Evolutionary conservation across 2,329 filamentous ascomycete species (phyloP).

Genomic region (Paraphoma chrysanthemicola): DNA sequence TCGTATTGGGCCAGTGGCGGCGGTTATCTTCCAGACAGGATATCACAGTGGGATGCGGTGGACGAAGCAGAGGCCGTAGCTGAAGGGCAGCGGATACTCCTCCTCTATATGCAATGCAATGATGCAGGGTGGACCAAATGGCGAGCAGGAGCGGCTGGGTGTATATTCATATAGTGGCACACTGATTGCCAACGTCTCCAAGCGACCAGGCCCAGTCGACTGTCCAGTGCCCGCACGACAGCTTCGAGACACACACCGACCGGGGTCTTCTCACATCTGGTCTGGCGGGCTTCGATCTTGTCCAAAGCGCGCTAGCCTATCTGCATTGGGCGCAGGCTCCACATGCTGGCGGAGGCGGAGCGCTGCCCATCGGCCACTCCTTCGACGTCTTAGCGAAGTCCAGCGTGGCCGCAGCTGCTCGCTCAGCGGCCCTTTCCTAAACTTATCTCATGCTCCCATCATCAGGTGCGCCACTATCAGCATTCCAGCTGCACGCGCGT

Average conservation of each 20-base stretch:
- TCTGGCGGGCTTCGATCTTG: constrained; percentile 10
- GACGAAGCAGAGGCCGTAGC: background rate
- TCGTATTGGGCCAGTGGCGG: background rate
- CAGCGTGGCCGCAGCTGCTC: constrained; percentile 12
- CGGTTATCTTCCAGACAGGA: constrained; percentile 11
- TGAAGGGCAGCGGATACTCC: background rate
- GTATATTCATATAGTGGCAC: constrained; percentile 15
- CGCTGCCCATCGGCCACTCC: constrained; percentile 11
- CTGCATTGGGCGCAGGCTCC: constrained; percentile 8
- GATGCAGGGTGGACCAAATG: background rate
- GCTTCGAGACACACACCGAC: constrained; percentile 15
- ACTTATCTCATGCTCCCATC: background rate
- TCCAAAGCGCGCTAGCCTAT: constrained; percentile 5
- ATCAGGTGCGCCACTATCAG: constrained; percentile 6
- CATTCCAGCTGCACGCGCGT: constrained; percentile 3
- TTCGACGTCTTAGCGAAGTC: constrained; percentile 5
- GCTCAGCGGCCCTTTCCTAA: constrained; percentile 19
- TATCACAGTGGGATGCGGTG: background rate
- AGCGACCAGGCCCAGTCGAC: constrained; percentile 3
- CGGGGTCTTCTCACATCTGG: constrained; percentile 11
- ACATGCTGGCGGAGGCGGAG: constrained; percentile 2
- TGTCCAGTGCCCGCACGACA: constrained; percentile 6
- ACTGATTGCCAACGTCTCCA: constrained; percentile 5
- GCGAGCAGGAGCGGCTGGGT: background rate
- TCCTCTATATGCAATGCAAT: no score